Percentiles rank a stretch among this genome's conserved stretches.
These are phyloP conservation scores for Penicillium psychrosexuale DNA, from an alignment of 2,329 filamentous ascomycete genomes.

Conservation along the genomic window DNA sequence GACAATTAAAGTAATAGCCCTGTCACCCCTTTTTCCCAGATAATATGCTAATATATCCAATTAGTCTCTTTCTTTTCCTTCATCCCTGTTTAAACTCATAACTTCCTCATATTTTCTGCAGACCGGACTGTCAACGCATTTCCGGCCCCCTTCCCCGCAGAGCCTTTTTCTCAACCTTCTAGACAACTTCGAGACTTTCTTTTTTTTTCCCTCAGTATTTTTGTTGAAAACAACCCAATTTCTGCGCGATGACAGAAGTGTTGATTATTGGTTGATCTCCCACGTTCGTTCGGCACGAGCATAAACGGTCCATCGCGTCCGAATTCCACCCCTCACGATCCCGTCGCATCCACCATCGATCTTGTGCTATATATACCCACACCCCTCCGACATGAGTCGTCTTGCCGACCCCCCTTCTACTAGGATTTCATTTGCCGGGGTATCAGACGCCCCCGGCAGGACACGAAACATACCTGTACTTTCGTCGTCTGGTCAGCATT, in stretches of 20 bases:
- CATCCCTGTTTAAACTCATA: neutral
- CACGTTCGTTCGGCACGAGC: conserved; percentile 32
- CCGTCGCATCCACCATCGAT: conserved; percentile 9
- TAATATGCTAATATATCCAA: neutral
- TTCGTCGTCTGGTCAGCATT: conserved; percentile 40
- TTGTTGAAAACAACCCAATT: neutral
- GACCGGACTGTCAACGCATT: conserved; percentile 8
- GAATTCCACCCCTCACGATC: conserved; percentile 10
- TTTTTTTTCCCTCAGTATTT: conserved; percentile 1
- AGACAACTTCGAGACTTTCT: conserved; percentile 2
- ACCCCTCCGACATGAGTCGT: conserved; percentile 36
- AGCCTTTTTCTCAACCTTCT: conserved; percentile 4
- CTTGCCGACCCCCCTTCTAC: conserved; percentile 39
- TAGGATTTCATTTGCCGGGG: conserved; percentile 47
- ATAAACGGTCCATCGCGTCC: conserved; percentile 20
- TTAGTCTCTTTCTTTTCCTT: neutral
- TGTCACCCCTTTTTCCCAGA: neutral
- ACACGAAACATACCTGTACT: conserved; percentile 53
- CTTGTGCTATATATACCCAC: conserved; percentile 1
- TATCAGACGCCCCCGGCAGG: conserved; percentile 42
- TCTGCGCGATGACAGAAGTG: conserved; percentile 30
- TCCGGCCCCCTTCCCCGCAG: conserved; percentile 18
- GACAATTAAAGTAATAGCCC: neutral
- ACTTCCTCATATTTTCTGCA: conserved; percentile 7
- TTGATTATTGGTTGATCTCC: conserved; percentile 31